Percentiles rank a stretch among this genome's conserved stretches.
Evolutionary conservation across 768 basidiomycete species (phyloP).

Genomic region (Asterophora parasitica): DNA sequence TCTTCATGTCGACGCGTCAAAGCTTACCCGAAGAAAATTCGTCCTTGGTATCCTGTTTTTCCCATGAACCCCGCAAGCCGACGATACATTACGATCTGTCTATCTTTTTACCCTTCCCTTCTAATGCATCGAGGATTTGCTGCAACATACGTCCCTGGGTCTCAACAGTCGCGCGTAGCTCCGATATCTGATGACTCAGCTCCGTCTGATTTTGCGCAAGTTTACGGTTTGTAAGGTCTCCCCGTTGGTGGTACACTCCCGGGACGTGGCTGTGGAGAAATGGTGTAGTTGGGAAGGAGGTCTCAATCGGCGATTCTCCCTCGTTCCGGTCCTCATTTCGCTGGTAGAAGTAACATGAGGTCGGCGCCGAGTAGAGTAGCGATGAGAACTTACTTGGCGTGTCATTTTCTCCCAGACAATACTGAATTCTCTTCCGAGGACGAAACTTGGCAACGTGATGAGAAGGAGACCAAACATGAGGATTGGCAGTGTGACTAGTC

Average conservation of each 20-base stretch:
- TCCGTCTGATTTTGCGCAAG: slow-evolving; percentile 64
- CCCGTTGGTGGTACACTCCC: slow-evolving; percentile 6
- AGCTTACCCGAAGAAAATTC: too few species aligned
- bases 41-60: too few species aligned
- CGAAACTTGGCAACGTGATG: slow-evolving; percentile 89
- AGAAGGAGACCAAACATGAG: slow-evolving; percentile 84
- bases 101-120: slow-evolving; percentile 21
- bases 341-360: neutral
- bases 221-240: slow-evolving; percentile 55
- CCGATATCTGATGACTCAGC: slow-evolving; percentile 59
- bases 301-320: slow-evolving; percentile 6
- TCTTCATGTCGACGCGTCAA: too few species aligned
- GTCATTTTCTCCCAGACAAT: slow-evolving; percentile 86
- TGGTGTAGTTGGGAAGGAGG: neutral
- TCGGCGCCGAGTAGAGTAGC: neutral
- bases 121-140: slow-evolving; percentile 29
- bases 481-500: slow-evolving; percentile 79
- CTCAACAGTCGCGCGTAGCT: slow-evolving; percentile 52
- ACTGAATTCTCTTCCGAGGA: slow-evolving; percentile 88
- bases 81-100: slow-evolving; percentile 4
- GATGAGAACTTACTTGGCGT: slow-evolving; percentile 30
- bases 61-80: neutral
- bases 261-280: slow-evolving; percentile 10
- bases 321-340: slow-evolving; percentile 18
- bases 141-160: slow-evolving; percentile 50